phyloP scores from a whole-genome alignment of 2,329 filamentous ascomycete species.

The Thermothelomyces thermophilus region DNA sequence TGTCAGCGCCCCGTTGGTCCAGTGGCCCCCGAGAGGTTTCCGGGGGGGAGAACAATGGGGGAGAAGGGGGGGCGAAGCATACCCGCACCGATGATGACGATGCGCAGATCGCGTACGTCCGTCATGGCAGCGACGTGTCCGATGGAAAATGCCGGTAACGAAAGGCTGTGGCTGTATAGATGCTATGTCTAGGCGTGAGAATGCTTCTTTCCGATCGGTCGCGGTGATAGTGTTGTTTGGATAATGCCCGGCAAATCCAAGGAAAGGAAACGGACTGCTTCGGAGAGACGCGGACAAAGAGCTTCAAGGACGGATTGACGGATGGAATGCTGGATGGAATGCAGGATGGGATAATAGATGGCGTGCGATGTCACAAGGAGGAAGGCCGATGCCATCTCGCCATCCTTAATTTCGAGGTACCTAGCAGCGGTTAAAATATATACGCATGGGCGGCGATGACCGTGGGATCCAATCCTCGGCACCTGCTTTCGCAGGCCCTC shows the following conservation, averaged over 20 bases:
- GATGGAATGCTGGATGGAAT: no score
- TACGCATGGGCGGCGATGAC: conserved; percentile 2
- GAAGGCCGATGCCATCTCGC: conserved; percentile 1
- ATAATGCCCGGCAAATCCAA: background rate
- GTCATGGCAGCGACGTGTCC: conserved; percentile 20
- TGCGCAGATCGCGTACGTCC: conserved; percentile 27
- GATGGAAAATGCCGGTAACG: background rate
- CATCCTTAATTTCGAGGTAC: conserved; percentile 4
- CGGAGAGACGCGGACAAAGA: no score
- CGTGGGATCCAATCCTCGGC: conserved; percentile 18
- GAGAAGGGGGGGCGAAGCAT: conserved; percentile 1
- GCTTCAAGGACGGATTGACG: no score
- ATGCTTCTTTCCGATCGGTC: no score
- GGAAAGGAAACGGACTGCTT: no score
- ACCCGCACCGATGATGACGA: conserved; percentile 31
- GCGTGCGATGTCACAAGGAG: no score
- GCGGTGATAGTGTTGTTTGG: no score
- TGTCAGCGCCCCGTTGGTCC: background rate
- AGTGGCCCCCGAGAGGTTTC: background rate
- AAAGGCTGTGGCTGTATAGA: background rate
- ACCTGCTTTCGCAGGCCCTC: conserved; percentile 7
- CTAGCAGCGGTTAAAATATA: no score
- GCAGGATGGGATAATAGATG: no score
- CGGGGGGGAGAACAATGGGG: no score
- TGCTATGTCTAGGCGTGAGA: background rate